Conservation (phyloP, 768 basidiomycete species). For the Tubosaeta sp. region DNA sequence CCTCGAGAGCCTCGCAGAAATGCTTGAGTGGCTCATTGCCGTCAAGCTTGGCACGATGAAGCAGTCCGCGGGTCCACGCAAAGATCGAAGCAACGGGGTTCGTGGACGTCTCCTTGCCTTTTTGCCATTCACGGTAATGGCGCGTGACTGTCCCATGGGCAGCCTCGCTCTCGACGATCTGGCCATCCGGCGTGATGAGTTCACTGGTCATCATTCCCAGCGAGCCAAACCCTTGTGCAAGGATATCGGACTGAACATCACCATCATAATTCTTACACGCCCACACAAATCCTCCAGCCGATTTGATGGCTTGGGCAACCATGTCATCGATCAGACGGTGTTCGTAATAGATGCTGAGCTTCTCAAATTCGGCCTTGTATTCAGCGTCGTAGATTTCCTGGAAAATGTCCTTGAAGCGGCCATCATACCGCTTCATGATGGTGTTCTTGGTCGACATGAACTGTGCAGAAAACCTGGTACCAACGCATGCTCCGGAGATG, state of each 20-base stretch:
- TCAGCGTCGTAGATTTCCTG: constrained; percentile 87
- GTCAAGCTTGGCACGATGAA: constrained; percentile 92
- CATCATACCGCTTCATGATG: constrained; percentile 96
- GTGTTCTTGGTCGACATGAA: constrained; percentile 99
- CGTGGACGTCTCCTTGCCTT: constrained; percentile 96
- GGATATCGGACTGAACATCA: constrained; percentile 86
- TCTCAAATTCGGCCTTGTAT: constrained; percentile 71
- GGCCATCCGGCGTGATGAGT: constrained; percentile 91
- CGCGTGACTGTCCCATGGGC: constrained; percentile 97
- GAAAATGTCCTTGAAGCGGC: constrained; percentile 99
- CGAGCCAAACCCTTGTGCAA: constrained; percentile 95
- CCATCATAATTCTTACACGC: constrained; percentile 80
- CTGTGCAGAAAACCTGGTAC: constrained; percentile 29
- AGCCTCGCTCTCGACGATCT: constrained; percentile 91
- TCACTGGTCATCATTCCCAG: constrained; percentile 99
- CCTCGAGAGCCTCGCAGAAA: constrained; percentile 82
- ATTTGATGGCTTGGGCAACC: constrained; percentile 98
- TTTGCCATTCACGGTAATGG: constrained; percentile 96
- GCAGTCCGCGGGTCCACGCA: constrained; percentile 94
- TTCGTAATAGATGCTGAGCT: constrained; percentile 80
- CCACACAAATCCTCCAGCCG: constrained; percentile 86
- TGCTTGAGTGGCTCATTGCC: constrained; percentile 64
- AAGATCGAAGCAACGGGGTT: constrained; percentile 99
- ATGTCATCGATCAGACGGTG: constrained; percentile 97
- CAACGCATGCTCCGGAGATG: constrained; percentile 6